Conservation (phyloP, 2,329 filamentous ascomycete species). For the Colletotrichum nymphaeae region DNA sequence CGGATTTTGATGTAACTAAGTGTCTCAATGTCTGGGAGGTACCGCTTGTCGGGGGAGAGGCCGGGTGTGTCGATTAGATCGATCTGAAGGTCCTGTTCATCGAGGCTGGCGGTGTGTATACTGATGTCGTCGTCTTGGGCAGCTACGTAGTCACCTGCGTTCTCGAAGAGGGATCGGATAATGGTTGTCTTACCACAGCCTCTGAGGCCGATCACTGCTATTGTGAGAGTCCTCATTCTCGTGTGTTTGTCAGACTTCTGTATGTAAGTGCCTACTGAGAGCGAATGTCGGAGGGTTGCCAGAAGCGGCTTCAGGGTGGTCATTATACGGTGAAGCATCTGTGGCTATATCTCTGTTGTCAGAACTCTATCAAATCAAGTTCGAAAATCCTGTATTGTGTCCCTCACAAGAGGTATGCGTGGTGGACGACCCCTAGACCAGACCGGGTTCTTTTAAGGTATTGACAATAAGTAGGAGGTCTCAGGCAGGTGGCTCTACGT, state of each 20-base stretch:
- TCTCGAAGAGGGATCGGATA: neutral
- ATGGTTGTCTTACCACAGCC: neutral
- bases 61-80: neutral
- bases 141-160: neutral
- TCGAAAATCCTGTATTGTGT: neutral
- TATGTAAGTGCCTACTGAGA: neutral
- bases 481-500: neutral
- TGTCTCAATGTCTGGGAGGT: neutral
- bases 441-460: neutral
- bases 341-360: neutral
- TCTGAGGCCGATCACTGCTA: neutral
- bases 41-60: neutral
- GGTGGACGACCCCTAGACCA: neutral
- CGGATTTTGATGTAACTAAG: neutral
- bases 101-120: neutral
- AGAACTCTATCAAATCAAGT: neutral
- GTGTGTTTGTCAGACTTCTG: neutral
- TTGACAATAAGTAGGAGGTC: neutral
- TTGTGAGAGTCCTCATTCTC: neutral
- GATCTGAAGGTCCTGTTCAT: neutral
- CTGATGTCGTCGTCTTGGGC: neutral
- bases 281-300: neutral
- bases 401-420: neutral
- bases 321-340: neutral
- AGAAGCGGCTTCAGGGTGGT: neutral